Evolutionary conservation across 2,329 filamentous ascomycete genomes (phyloP), one percentile per base, ranked within the genome.

Genomic region (Trichoderma sp.): DNA sequence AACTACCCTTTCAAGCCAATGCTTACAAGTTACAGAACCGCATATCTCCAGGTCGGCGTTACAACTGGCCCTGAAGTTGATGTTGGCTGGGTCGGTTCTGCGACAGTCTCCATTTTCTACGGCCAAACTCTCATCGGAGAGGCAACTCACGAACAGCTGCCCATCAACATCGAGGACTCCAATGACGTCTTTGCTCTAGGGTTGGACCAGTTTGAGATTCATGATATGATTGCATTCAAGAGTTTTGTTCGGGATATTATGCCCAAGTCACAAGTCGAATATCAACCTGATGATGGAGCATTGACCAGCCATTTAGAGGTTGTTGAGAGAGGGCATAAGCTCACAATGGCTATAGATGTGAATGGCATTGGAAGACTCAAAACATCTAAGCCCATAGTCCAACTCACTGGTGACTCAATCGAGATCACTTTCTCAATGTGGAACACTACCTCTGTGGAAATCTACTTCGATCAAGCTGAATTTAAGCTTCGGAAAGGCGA

Each of bases 241-340:
- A 70, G 73, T n/a, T 77, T 77, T 61, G 69, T 79, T 64, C 74
- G 72, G 27, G 74, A 74, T 56, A 71, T 78, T 34, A 74, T 76
- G 58, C 73, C 57, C 69, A 76, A 15, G 72, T 74, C 25, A 70
- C 13, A 68, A 12, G 73, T 74, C 22, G 68, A 67, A 29, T 72
- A 78, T 58, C 73, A 72, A 77, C 42, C 35, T 6, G 35, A 17
- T 17, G 1, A 37, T 13, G 7, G 29, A 29, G 17, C 9, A 70
- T 75, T 27, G 71, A 65, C 45, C 69, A 74, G 25, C 68, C n/a
- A n/a, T n/a, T n/a, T 78, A 15, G 72, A 75, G 3, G 29, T 75
- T 52, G 68, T 64, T 37, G 69, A 70, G 34, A 68, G 70, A 4
- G 73, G 73, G 68, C 69, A 71, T 19, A 76, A 76, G 69, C 29